These are phyloP conservation scores for Fusarium austroafricanum DNA, from an alignment of 2,329 filamentous ascomycete species.

Conservation along the genomic window DNA sequence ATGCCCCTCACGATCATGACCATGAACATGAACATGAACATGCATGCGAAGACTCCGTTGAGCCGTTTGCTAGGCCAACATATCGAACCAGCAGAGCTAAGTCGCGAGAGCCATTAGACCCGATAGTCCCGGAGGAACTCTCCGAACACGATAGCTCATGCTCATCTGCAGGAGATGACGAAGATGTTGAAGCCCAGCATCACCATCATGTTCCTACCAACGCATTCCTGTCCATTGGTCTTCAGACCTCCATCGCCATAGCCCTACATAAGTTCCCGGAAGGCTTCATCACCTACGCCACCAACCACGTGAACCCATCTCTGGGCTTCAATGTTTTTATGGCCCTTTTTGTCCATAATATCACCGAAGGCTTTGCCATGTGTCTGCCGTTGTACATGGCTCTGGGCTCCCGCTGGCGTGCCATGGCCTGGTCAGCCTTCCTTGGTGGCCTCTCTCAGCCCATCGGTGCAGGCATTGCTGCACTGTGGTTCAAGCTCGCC, in stretches of 20 bases:
- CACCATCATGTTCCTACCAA: constrained; percentile 97
- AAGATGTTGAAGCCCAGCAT: constrained; percentile 69
- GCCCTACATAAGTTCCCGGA: constrained; percentile 95
- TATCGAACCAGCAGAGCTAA: constrained; percentile 54
- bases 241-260: constrained; percentile 95
- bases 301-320: constrained; percentile 92
- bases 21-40: constrained; percentile 46
- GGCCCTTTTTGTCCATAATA: constrained; percentile 97
- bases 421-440: constrained; percentile 85
- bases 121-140: constrained; percentile 38
- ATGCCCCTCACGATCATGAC: constrained; percentile 39
- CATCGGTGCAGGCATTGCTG: constrained; percentile 84
- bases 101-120: constrained; percentile 53
- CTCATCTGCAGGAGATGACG: constrained; percentile 51
- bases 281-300: constrained; percentile 90
- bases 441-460: constrained; percentile 91
- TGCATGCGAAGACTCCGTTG: constrained; percentile 32
- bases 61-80: constrained; percentile 48
- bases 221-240: constrained; percentile 91
- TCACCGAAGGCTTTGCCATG: constrained; percentile 96
- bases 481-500: constrained; percentile 84
- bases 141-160: constrained; percentile 44
- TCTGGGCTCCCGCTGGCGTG: constrained; percentile 80
- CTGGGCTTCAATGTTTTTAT: constrained; percentile 94
- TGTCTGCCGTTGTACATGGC: constrained; percentile 93